Evolutionary conservation across 2,329 filamentous ascomycete species (phyloP).

Genomic region (Monosporascus sp.): DNA sequence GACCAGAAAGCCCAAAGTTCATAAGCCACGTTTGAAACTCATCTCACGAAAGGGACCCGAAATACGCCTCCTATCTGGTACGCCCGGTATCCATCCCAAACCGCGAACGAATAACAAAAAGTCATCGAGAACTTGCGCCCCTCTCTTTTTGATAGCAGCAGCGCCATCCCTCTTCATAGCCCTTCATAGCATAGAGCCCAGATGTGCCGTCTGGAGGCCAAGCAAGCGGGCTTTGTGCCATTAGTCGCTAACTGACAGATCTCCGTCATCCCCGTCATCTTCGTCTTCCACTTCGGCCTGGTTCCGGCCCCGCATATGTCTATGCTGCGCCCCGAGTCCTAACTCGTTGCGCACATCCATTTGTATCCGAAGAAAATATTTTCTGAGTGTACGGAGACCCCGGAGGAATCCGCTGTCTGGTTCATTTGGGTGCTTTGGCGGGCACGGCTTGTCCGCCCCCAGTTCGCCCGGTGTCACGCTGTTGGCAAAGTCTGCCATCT

Average conservation of each 20-base stretch:
- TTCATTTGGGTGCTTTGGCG: constrained; percentile 72
- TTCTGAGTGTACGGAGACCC: constrained; percentile 69
- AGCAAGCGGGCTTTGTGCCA: background rate
- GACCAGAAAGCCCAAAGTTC: too few relatives aligned
- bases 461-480: constrained; percentile 85
- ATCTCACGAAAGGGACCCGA: too few relatives aligned
- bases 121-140: too few relatives aligned
- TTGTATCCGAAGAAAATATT: constrained; percentile 85
- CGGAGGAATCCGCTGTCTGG: constrained; percentile 87
- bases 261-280: constrained; percentile 17
- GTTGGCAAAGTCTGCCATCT: constrained; percentile 98
- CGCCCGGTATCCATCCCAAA: too few relatives aligned
- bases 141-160: too few relatives aligned
- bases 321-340: constrained; percentile 29
- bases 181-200: too few relatives aligned
- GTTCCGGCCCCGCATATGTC: constrained; percentile 10
- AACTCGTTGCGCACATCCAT: constrained; percentile 61
- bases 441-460: constrained; percentile 60
- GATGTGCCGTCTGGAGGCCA: too few relatives aligned
- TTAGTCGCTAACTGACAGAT: constrained; percentile 22
- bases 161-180: too few relatives aligned
- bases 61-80: too few relatives aligned
- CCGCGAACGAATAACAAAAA: too few relatives aligned
- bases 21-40: too few relatives aligned
- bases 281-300: constrained; percentile 20